These are phyloP conservation scores for Xylariaceae sp. DNA, from an alignment of 2,329 filamentous ascomycete species.

Conservation along the genomic window DNA sequence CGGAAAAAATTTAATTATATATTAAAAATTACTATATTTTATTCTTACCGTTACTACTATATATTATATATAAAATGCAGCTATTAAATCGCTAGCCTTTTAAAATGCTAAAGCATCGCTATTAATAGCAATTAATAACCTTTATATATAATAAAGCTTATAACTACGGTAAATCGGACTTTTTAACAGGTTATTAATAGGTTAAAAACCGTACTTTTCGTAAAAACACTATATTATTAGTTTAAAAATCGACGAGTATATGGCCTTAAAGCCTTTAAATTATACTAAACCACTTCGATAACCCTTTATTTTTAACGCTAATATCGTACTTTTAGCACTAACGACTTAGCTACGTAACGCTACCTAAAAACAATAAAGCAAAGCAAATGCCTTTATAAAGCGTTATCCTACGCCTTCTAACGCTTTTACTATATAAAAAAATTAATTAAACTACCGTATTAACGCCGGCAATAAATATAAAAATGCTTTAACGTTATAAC, in stretches of 20 bases:
- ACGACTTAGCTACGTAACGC: neutral
- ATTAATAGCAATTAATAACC: neutral
- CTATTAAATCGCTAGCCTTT: neutral
- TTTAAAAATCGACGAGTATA: too few species aligned
- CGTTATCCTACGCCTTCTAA: too few species aligned
- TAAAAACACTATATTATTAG: neutral
- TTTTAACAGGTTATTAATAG: too few species aligned
- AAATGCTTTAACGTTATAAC: too few species aligned
- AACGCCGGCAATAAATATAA: too few species aligned
- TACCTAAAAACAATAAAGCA: neutral
- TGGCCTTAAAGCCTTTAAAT: too few species aligned
- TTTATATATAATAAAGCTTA: neutral
- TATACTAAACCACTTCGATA: too few species aligned
- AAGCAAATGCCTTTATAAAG: too few species aligned
- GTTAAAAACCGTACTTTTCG: neutral
- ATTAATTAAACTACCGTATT: too few species aligned
- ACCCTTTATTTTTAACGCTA: neutral
- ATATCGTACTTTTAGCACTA: neutral
- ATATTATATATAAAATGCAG: neutral
- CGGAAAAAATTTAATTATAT: neutral
- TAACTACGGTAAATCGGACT: too few species aligned
- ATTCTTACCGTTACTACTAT: neutral
- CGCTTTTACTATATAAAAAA: too few species aligned
- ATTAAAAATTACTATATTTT: neutral
- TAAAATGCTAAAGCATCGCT: neutral